A percentile compares a stretch with the other conserved stretches of the same genome.
phyloP scores from a whole-genome alignment of 352 stramenopile species.

The Globisporangium uncinulatum region DNA sequence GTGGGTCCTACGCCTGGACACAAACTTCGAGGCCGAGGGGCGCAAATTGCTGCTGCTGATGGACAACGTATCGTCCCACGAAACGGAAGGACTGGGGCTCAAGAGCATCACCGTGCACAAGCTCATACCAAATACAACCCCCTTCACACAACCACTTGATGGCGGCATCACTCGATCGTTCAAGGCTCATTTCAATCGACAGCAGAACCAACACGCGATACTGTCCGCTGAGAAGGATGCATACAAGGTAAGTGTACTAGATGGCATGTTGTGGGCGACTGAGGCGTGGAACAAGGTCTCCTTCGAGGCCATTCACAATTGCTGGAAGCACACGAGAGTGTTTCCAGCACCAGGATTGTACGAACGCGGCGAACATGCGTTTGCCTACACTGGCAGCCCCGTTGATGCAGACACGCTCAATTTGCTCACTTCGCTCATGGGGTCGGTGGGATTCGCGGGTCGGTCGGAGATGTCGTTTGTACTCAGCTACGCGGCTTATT shows the following conservation, averaged over 20 bases:
- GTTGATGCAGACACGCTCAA: no score
- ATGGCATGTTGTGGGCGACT: neutral
- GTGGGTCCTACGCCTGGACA: no score
- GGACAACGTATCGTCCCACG: no score
- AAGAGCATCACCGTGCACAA: constrained; percentile 2
- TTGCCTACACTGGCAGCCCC: no score
- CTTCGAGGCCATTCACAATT: neutral
- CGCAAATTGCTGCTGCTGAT: no score
- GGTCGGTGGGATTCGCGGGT: no score
- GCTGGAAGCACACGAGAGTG: neutral
- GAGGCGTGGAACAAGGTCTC: neutral
- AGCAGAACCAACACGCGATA: neutral
- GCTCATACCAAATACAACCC: neutral
- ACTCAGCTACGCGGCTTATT: no score
- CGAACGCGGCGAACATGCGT: no score
- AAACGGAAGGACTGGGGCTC: no score
- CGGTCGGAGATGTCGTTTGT: no score
- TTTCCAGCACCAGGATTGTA: neutral
- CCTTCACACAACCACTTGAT: neutral
- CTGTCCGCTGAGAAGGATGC: neutral
- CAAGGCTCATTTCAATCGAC: neutral
- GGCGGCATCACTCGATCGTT: neutral
- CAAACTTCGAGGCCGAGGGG: no score
- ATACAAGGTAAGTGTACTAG: neutral
- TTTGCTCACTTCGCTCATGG: no score